Conservation (phyloP, 176 grass and related monocot genomes). For the Pharus latifolius region DNA sequence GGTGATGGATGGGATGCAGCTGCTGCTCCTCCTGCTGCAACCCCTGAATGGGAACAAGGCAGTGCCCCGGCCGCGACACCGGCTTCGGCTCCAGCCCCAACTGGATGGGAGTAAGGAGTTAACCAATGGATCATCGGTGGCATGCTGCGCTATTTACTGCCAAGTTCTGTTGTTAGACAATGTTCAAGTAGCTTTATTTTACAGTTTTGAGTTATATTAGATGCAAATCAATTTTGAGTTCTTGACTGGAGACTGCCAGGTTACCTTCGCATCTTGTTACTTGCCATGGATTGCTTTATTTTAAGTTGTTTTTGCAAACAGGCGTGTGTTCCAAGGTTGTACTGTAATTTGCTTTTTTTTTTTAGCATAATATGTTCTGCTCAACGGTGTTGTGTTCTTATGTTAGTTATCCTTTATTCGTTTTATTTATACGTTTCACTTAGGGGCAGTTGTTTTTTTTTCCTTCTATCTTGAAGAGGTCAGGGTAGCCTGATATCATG, state of each 20-base stretch:
- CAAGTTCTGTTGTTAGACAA: conserved; percentile 20
- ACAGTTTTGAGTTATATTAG: conserved; percentile 21
- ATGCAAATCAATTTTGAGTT: conserved; percentile 26
- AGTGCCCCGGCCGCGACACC: not conserved
- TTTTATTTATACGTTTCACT: no score
- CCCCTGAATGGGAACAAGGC: conserved; percentile 44
- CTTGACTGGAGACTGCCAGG: not conserved
- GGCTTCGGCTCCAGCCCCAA: no score
- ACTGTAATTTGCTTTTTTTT: not conserved
- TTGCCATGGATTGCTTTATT: conserved; percentile 19
- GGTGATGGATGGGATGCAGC: conserved; percentile 42
- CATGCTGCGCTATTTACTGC: not conserved
- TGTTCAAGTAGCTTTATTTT: conserved; percentile 21
- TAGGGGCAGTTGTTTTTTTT: no score
- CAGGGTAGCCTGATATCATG: no score
- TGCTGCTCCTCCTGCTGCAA: conserved; percentile 6
- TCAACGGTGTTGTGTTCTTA: not conserved
- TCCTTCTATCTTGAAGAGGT: no score
- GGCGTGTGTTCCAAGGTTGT: not conserved
- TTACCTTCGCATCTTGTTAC: not conserved
- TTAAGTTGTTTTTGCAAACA: conserved; percentile 10
- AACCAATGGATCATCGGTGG: not conserved
- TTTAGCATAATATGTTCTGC: not conserved
- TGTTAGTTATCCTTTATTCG: no score
- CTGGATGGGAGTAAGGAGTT: conserved; percentile 32